Evolutionary conservation across 108 stramenopile species (phyloP).

Genomic region (Hondaea fermentalgiana): DNA sequence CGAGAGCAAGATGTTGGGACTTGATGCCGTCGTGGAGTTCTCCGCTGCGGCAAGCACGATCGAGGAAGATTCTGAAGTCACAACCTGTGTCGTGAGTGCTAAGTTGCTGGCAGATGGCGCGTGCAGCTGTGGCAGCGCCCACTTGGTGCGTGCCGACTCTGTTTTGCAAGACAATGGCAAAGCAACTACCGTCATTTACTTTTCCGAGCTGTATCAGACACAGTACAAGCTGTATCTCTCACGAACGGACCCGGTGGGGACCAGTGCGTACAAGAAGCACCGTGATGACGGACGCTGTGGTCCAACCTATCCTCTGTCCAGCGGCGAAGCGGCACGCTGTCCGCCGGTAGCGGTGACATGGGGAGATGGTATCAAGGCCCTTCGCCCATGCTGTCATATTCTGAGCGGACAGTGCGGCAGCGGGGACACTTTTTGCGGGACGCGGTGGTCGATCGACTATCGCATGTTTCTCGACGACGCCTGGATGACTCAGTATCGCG

Average conservation of each 20-base stretch:
- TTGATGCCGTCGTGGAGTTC: neutral
- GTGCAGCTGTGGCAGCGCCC: neutral
- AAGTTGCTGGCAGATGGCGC: neutral
- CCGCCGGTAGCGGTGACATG: neutral
- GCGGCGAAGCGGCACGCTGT: neutral
- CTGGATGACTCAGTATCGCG: neutral
- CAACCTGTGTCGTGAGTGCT: neutral
- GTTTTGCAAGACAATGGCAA: neutral
- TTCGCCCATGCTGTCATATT: conserved; percentile 14
- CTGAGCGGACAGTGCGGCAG: neutral
- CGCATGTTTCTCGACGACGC: neutral
- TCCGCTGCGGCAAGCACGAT: neutral
- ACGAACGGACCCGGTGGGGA: neutral
- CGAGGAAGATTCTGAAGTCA: neutral
- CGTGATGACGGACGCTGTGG: conserved; percentile 4
- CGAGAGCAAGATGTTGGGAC: neutral
- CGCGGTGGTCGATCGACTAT: conserved; percentile 6
- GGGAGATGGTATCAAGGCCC: neutral
- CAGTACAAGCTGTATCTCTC: neutral
- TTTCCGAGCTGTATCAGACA: neutral
- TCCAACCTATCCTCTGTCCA: neutral
- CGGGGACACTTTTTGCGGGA: neutral
- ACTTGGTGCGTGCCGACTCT: neutral
- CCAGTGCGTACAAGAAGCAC: neutral
- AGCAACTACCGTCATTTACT: neutral